Percentiles rank a stretch among this genome's conserved stretches.
phyloP scores from a whole-genome alignment of 192 early-diverging fungal species.

The Coemansia nantahalensis region DNA sequence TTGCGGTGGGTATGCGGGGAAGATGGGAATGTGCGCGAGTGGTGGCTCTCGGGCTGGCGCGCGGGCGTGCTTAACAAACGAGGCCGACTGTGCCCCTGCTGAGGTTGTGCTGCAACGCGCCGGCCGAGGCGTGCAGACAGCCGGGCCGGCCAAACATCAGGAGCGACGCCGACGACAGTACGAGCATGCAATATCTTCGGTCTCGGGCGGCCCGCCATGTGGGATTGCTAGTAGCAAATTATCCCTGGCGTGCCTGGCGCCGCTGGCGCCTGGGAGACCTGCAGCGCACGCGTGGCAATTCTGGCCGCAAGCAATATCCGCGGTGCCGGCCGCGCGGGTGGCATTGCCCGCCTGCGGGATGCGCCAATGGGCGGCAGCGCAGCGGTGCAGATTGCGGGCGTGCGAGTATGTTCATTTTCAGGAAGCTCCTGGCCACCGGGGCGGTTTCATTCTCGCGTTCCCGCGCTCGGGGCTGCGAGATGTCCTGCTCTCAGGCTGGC shows the following conservation, averaged over 20 bases:
- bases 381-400: neutral
- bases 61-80: conserved; percentile 13
- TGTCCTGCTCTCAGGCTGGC: no score
- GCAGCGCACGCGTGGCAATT: no score
- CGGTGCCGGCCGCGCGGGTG: no score
- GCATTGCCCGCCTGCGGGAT: no score
- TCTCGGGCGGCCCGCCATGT: neutral
- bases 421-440: no score
- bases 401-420: neutral
- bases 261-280: no score
- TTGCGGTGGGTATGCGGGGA: conserved; percentile 2
- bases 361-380: no score
- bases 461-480: no score
- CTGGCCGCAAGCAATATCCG: neutral
- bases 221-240: conserved; percentile 20
- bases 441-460: no score
- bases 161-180: conserved; percentile 17
- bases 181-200: conserved; percentile 12
- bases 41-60: neutral
- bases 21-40: no score
- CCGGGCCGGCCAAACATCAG: conserved; percentile 11
- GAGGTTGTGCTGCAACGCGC: neutral
- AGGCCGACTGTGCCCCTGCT: neutral
- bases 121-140: neutral
- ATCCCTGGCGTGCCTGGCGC: conserved; percentile 5